phyloP scores from a whole-genome alignment of 2,329 filamentous ascomycete genomes.

The Fusarium continuum region DNA sequence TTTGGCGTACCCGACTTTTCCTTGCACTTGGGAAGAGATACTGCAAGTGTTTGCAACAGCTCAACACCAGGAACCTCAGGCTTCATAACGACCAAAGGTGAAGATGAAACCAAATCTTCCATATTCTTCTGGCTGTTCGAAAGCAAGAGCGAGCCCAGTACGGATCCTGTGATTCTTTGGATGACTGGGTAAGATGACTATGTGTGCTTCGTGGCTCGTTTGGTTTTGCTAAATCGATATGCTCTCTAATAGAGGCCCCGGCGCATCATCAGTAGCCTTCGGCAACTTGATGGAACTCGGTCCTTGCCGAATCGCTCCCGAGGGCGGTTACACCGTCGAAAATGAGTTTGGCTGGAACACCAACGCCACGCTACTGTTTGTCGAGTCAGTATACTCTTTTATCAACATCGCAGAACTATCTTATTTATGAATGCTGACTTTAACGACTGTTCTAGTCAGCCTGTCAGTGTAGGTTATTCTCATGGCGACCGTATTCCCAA shows the following conservation, averaged over 20 bases:
- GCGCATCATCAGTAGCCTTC: constrained; percentile 1
- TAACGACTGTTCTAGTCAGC: background rate
- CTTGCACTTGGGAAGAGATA: background rate
- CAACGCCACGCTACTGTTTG: constrained; percentile 7
- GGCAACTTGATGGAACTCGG: constrained; percentile 12
- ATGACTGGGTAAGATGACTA: background rate
- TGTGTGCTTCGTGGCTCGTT: background rate
- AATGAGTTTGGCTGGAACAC: constrained; percentile 10
- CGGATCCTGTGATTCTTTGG: constrained; percentile 8
- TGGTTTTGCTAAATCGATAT: background rate
- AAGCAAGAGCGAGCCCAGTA: background rate
- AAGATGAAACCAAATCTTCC: background rate
- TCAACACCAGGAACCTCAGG: constrained; percentile 1
- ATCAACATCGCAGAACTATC: too few relatives aligned
- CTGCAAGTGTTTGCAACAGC: background rate
- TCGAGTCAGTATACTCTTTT: background rate
- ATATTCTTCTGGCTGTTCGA: constrained; percentile 10
- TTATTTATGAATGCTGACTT: too few relatives aligned
- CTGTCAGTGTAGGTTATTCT: background rate
- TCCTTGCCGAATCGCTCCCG: constrained; percentile 3
- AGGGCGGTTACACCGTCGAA: constrained; percentile 4
- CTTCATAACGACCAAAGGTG: background rate
- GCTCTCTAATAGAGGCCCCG: background rate
- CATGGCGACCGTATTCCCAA: background rate
- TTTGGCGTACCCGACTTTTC: background rate